Evolutionary conservation across 345 rosid species (phyloP).

Genomic region (Laguncularia racemosa): DNA sequence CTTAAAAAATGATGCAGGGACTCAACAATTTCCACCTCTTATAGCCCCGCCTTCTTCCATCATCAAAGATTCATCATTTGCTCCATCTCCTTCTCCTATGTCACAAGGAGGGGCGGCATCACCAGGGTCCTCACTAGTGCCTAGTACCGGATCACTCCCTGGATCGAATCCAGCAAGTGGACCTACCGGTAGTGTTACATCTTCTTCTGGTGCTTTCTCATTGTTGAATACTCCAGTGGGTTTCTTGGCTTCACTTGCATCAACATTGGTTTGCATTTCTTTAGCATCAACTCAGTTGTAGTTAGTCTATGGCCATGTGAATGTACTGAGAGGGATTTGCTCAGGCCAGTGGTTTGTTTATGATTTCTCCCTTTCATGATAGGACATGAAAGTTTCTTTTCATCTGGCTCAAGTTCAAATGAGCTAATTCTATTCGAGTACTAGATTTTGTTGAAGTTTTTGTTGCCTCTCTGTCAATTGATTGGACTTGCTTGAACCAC

Average conservation of each 20-base stretch:
- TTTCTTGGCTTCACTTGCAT: slow-evolving; percentile 12
- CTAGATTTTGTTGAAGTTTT: no score
- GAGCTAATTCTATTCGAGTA: no score
- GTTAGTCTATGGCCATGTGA: no score
- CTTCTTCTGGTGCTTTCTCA: slow-evolving; percentile 36
- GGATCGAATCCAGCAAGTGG: slow-evolving; percentile 42
- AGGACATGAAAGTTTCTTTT: no score
- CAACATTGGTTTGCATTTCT: background rate
- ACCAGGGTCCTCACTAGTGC: slow-evolving; percentile 23
- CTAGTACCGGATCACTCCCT: slow-evolving; percentile 54
- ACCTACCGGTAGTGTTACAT: slow-evolving; percentile 49
- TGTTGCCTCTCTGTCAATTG: no score
- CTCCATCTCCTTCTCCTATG: slow-evolving; percentile 67
- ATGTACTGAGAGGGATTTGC: no score
- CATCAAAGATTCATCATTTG: slow-evolving; percentile 31
- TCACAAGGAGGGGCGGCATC: slow-evolving; percentile 25
- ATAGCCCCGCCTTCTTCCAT: slow-evolving; percentile 73
- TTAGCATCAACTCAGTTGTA: no score
- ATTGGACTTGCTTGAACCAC: no score
- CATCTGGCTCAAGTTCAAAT: no score
- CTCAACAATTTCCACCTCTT: slow-evolving; percentile 58
- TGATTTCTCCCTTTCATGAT: no score
- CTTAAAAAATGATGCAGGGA: slow-evolving; percentile 45
- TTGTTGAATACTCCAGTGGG: slow-evolving; percentile 21
- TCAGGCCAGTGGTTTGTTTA: no score